Base-by-base conservation (phyloP, 192 early-diverging fungal species). In the Paraglomus brasilianum region DNA sequence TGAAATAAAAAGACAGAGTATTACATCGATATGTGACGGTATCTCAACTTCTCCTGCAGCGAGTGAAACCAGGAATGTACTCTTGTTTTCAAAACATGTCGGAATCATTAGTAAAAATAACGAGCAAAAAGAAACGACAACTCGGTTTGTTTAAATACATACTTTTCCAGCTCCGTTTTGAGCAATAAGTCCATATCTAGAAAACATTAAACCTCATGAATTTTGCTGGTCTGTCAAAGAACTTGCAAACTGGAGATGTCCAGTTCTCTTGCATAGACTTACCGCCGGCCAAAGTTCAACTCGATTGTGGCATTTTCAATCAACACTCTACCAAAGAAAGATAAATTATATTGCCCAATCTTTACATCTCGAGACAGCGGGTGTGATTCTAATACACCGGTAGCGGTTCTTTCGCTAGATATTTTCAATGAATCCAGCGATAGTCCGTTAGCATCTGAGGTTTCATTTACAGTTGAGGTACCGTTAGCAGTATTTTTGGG, bases 251-350 rank as follows among this genome's bases (percentile, higher is more conserved):
- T 8, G 39, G 7, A 17, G 10, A 43, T 9, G 22, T 44, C 59
- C 30, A 38, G 49, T 30, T 8, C 10, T 57, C 55, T 14, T 21
- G 5, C 8, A 39, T n/a, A 17, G 5, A 57, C n/a, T 40, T 79
- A 81, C 66, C 97, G 86, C 79, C 95, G 90, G 72, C 97, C 97
- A 81, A 91, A 97, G 88, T 99, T 99, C 78, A 99, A 87, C 82
- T 98, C 96, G 55, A 99, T 88, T 46, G 87, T 89, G 44, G 95
- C 88, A 77, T 98, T 96, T 61, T 91, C 85, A 74, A 99, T 91
- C 57, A 99, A 87, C 71, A 91, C 88, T 78, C 96, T 93, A 39
- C 95, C 96, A 81, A 92, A 93, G 84, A 90, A 98, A 49, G 88
- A 89, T 66, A 99, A 89, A 36, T 93, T 91, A 86, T 89, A 98